These are phyloP conservation scores for Neonectria faginata DNA, from an alignment of 2,329 filamentous ascomycete genomes.

Conservation along the genomic window DNA sequence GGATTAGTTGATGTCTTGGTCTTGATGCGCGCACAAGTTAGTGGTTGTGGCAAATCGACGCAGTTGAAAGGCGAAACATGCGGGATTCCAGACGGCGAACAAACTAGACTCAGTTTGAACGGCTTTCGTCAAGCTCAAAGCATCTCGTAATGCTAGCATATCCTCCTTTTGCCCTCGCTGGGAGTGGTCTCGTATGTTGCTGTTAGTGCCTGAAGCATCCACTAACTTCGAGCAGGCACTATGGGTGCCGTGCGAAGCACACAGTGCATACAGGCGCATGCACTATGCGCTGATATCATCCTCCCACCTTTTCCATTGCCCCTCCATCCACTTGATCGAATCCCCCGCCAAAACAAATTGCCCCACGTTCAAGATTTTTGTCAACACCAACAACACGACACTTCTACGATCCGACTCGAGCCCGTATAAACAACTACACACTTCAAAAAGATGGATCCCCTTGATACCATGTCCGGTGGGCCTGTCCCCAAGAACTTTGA, in stretches of 20 bases:
- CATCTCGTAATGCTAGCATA: background rate
- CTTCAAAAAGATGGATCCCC: slow-evolving; percentile 51
- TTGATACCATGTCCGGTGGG: slow-evolving; percentile 53
- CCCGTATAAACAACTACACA: background rate
- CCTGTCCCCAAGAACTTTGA: slow-evolving; percentile 68
- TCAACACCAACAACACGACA: slow-evolving; percentile 32
- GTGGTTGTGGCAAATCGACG: background rate
- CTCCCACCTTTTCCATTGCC: slow-evolving; percentile 36
- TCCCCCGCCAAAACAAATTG: slow-evolving; percentile 24
- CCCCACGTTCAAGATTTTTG: slow-evolving; percentile 48
- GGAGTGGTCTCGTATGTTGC: background rate
- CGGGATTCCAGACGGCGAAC: background rate
- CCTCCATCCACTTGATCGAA: slow-evolving; percentile 43
- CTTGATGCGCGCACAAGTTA: background rate
- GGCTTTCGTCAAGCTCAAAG: background rate
- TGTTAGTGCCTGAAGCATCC: slow-evolving; percentile 24
- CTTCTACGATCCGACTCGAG: slow-evolving; percentile 13
- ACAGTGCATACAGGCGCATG: slow-evolving; percentile 38
- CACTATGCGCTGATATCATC: slow-evolving; percentile 49
- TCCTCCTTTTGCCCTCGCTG: background rate
- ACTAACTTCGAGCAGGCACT: slow-evolving; percentile 33
- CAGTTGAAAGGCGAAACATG: background rate
- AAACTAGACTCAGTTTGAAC: background rate
- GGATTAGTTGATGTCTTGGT: background rate
- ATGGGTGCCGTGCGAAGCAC: slow-evolving; percentile 11